A percentile compares a stretch with the other conserved stretches of the same genome.
These are phyloP conservation scores for Alternaria sp. DNA, from an alignment of 2,329 filamentous ascomycete species.

Conservation along the genomic window DNA sequence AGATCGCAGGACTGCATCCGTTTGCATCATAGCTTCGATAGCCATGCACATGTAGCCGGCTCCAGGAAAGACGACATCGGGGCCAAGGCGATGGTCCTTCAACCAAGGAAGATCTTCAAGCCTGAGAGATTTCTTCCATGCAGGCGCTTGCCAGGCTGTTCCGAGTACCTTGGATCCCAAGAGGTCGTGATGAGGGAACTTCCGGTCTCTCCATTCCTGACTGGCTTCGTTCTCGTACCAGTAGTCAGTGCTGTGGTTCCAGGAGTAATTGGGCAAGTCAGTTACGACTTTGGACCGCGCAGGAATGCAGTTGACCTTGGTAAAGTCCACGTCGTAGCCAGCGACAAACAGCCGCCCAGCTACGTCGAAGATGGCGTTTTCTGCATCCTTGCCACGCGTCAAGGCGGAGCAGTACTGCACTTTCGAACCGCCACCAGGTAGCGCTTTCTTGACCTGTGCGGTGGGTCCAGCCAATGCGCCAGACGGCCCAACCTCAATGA, in stretches of 20 bases:
- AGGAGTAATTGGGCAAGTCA: slow-evolving; percentile 19
- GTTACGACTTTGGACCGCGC: not conserved
- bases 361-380: not conserved
- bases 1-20: no score
- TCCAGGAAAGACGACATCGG: slow-evolving; percentile 28
- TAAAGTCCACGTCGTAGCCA: slow-evolving; percentile 8
- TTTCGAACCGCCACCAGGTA: not conserved
- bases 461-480: slow-evolving; percentile 12
- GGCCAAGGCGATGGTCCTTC: slow-evolving; percentile 47
- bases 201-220: slow-evolving; percentile 15
- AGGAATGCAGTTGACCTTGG: not conserved
- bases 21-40: slow-evolving; percentile 2
- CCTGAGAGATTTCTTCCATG: slow-evolving; percentile 30
- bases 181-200: slow-evolving; percentile 28
- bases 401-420: not conserved
- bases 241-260: slow-evolving; percentile 12
- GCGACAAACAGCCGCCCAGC: slow-evolving; percentile 47
- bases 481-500: slow-evolving; percentile 18
- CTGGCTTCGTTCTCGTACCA: slow-evolving; percentile 15
- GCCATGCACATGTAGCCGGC: slow-evolving; percentile 10
- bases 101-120: slow-evolving; percentile 53
- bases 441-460: slow-evolving; percentile 6
- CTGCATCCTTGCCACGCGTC: not conserved
- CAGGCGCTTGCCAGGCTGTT: not conserved
- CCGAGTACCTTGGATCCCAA: slow-evolving; percentile 2